Evolutionary conservation across 345 rosid genomes (phyloP).

Genomic region (Aquilaria sinensis): DNA sequence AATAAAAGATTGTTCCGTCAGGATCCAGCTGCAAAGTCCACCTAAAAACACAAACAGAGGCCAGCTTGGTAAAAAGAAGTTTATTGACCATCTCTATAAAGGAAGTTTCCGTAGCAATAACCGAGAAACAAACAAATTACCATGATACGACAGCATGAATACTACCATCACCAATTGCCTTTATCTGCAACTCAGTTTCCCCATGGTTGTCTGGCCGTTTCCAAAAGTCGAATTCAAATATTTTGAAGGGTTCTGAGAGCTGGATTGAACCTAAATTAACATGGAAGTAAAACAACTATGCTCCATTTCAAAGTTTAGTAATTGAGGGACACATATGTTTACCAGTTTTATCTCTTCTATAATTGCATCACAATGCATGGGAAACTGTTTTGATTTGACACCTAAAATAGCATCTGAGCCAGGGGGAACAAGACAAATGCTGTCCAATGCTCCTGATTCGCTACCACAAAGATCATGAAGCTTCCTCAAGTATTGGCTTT

Average conservation of each 20-base stretch:
- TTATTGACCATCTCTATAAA: background rate
- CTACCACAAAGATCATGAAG: constrained; percentile 49
- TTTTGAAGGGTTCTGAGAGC: constrained; percentile 87
- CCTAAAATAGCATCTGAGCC: constrained; percentile 44
- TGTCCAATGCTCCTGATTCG: constrained; percentile 46
- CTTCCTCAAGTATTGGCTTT: constrained; percentile 62
- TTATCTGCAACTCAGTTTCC: constrained; percentile 42
- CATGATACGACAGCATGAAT: constrained; percentile 80
- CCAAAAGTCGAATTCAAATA: constrained; percentile 95
- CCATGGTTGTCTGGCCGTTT: constrained; percentile 73
- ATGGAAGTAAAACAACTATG: constrained; percentile 22
- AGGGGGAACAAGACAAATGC: constrained; percentile 61
- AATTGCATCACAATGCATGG: constrained; percentile 80
- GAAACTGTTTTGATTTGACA: constrained; percentile 56
- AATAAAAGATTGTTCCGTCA: constrained; percentile 76
- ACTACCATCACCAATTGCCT: constrained; percentile 56
- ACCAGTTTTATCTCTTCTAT: constrained; percentile 70
- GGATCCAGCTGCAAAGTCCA: constrained; percentile 91
- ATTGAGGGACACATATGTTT: constrained; percentile 17
- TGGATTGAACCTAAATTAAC: constrained; percentile 49
- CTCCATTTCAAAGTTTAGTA: constrained; percentile 12
- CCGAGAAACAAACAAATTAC: constrained; percentile 29
- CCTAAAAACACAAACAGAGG: constrained; percentile 32
- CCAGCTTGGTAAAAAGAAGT: background rate
- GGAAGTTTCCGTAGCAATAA: constrained; percentile 2